Conservation (phyloP, 805 yeast species). For the Candida argentea region DNA sequence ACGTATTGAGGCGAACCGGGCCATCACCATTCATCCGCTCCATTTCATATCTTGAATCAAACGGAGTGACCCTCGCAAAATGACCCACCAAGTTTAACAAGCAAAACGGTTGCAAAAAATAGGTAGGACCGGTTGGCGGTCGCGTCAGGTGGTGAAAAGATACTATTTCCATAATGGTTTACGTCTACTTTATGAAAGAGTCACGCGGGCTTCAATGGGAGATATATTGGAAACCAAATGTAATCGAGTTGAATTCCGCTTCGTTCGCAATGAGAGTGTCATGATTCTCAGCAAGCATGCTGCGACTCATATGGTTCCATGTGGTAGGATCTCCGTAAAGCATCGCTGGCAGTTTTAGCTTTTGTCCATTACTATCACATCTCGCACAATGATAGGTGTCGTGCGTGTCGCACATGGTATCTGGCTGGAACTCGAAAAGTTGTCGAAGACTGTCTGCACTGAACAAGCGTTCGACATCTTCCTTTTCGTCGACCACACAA, state of each 20-base stretch:
- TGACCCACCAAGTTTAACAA: too few relatives aligned
- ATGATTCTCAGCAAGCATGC: constrained; percentile 51
- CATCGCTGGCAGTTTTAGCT: constrained; percentile 68
- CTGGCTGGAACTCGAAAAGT: constrained; percentile 58
- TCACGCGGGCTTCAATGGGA: too few relatives aligned
- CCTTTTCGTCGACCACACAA: constrained; percentile 94
- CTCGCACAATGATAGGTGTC: constrained; percentile 84
- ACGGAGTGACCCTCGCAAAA: too few relatives aligned
- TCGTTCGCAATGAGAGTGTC: constrained; percentile 76
- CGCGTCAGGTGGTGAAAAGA: too few relatives aligned
- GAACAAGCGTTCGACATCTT: constrained; percentile 87
- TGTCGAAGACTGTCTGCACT: constrained; percentile 72
- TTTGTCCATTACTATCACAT: constrained; percentile 51
- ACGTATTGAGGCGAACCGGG: too few relatives aligned
- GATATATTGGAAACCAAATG: constrained; percentile 87
- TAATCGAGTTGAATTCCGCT: constrained; percentile 52
- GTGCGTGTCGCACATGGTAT: constrained; percentile 82
- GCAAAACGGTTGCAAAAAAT: too few relatives aligned
- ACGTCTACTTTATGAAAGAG: too few relatives aligned
- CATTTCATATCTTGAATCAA: too few relatives aligned
- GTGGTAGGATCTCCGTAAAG: constrained; percentile 95
- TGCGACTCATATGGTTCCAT: constrained; percentile 83
- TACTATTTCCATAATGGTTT: too few relatives aligned
- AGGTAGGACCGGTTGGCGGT: too few relatives aligned
- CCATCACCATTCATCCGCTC: too few relatives aligned